phyloP scores from a whole-genome alignment of 495 filamentous ascomycete genomes.

The Aspergillus hancockii region DNA sequence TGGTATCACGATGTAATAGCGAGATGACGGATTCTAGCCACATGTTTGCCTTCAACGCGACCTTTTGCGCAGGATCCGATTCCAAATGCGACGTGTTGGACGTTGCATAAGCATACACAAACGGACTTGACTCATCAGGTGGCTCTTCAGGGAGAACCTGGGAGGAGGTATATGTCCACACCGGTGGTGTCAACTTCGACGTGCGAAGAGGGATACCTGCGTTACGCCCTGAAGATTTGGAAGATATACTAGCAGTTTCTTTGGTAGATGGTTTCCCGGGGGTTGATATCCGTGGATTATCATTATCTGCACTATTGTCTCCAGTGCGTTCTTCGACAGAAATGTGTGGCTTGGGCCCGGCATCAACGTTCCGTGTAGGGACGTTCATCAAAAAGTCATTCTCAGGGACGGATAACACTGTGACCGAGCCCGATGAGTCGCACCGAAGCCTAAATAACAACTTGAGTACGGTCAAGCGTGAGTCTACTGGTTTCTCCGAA shows the following conservation, averaged over 20 bases:
- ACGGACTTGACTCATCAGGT: conserved; percentile 44
- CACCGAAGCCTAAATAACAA: conserved; percentile 82
- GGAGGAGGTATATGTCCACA: conserved; percentile 56
- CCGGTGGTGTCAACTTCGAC: conserved; percentile 47
- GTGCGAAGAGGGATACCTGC: conserved; percentile 35
- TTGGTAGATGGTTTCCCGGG: conserved; percentile 24
- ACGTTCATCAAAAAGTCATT: conserved; percentile 69
- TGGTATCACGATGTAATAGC: conserved; percentile 71
- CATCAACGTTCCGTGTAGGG: conserved; percentile 64
- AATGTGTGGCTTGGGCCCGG: conserved; percentile 28
- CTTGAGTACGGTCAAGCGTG: conserved; percentile 79
- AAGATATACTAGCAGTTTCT: conserved; percentile 24
- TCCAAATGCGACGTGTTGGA: conserved; percentile 25
- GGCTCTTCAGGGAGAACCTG: conserved; percentile 57
- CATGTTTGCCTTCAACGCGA: conserved; percentile 61
- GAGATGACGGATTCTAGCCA: conserved; percentile 78
- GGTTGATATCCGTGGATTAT: conserved; percentile 24
- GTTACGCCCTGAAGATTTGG: conserved; percentile 35
- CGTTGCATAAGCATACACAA: conserved; percentile 42
- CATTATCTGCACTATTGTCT: conserved; percentile 25
- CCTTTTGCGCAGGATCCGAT: conserved; percentile 21
- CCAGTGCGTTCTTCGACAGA: conserved; percentile 25
- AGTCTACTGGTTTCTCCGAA: conserved; percentile 52
- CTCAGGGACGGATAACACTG: conserved; percentile 64
- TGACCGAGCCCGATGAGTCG: conserved; percentile 72